These are phyloP conservation scores for Punctularia strigosozonata DNA, from an alignment of 768 basidiomycete species.

Conservation along the genomic window DNA sequence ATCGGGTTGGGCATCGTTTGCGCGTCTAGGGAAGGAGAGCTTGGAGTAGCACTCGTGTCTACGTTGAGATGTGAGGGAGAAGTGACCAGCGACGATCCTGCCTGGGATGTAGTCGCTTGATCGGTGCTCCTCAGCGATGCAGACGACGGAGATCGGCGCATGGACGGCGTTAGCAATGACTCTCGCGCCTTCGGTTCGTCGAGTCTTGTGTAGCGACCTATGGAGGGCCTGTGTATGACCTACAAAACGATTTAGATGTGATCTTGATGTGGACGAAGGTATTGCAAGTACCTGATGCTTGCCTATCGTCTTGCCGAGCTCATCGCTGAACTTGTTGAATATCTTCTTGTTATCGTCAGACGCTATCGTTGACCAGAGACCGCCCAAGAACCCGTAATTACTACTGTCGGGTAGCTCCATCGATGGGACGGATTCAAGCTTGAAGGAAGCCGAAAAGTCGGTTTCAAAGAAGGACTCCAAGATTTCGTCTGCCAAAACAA, in stretches of 20 bases:
- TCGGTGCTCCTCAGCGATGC: slow-evolving; percentile 22
- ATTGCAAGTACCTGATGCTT: slow-evolving; percentile 61
- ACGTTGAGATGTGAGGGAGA: slow-evolving; percentile 42
- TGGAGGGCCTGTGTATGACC: slow-evolving; percentile 70
- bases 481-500: slow-evolving; percentile 91
- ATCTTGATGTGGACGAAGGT: slow-evolving; percentile 4
- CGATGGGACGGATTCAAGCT: slow-evolving; percentile 58
- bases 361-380: slow-evolving; percentile 82
- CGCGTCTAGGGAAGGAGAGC: slow-evolving; percentile 12
- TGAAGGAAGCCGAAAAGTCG: slow-evolving; percentile 83
- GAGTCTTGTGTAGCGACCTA: slow-evolving; percentile 73
- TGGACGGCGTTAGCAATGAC: slow-evolving; percentile 63
- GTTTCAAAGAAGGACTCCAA: slow-evolving; percentile 95
- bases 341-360: slow-evolving; percentile 90
- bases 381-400: slow-evolving; percentile 59
- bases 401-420: slow-evolving; percentile 50
- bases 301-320: slow-evolving; percentile 89
- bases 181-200: slow-evolving; percentile 87
- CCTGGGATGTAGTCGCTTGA: slow-evolving; percentile 13
- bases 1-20: slow-evolving; percentile 44
- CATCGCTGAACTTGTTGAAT: slow-evolving; percentile 88
- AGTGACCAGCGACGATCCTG: slow-evolving; percentile 12
- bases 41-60: slow-evolving; percentile 19
- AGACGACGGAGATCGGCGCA: slow-evolving; percentile 49
- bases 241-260: slow-evolving; percentile 13